Conservation (phyloP, 2,329 filamentous ascomycete species). For the Fonsecaea nubica region DNA sequence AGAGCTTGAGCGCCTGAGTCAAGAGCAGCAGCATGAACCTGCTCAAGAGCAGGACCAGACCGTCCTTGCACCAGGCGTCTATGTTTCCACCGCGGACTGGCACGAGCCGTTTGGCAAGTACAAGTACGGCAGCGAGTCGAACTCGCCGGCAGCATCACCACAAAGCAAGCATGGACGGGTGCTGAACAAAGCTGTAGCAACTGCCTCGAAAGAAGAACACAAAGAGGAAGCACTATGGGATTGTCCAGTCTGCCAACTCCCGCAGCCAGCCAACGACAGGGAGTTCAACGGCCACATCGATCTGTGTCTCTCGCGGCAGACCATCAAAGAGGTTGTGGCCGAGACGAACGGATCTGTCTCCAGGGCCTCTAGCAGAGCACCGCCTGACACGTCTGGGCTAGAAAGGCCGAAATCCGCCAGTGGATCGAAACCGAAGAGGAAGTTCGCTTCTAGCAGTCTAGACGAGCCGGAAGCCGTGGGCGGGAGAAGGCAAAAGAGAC, state of each 20-base stretch:
- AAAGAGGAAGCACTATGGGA: conserved; percentile 63
- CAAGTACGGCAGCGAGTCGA: conserved; percentile 39
- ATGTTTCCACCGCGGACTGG: conserved; percentile 37
- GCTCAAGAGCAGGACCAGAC: conserved; percentile 37
- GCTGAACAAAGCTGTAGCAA: conserved; percentile 18
- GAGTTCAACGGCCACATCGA: conserved; percentile 92
- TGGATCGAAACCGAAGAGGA: conserved; percentile 27
- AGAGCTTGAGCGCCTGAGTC: conserved; percentile 67
- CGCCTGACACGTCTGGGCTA: conserved; percentile 14
- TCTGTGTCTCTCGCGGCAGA: conserved; percentile 81
- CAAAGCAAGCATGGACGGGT: conserved; percentile 23
- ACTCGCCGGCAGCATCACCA: conserved; percentile 26
- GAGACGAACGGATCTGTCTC: conserved; percentile 21
- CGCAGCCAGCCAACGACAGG: conserved; percentile 78
- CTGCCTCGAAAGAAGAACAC: conserved; percentile 7
- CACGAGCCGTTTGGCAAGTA: conserved; percentile 41
- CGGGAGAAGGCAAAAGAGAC: conserved; percentile 34
- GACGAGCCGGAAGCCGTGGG: neutral
- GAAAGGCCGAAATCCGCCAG: conserved; percentile 4
- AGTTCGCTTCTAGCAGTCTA: conserved; percentile 18
- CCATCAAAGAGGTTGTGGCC: conserved; percentile 80
- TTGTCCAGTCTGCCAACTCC: conserved; percentile 84
- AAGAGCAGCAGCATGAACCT: conserved; percentile 53
- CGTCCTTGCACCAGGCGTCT: conserved; percentile 11
- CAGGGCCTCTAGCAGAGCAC: conserved; percentile 6